Evolutionary conservation across 345 rosid species (phyloP).

Genomic region (Ceriops zippeliana): DNA sequence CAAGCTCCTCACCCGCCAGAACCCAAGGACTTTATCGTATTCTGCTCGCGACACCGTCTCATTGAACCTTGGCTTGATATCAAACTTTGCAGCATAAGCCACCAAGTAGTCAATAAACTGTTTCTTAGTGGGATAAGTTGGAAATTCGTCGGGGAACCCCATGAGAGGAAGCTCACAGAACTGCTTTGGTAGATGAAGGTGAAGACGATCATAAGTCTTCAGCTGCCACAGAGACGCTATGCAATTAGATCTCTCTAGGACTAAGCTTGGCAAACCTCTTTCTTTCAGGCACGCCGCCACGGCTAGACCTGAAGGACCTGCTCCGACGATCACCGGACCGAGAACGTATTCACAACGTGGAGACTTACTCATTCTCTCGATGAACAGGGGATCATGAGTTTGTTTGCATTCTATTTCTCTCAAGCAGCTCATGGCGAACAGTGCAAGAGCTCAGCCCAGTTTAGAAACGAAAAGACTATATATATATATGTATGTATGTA

Average conservation of each 20-base stretch:
- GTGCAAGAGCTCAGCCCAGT: neutral
- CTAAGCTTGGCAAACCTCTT: conserved; percentile 14
- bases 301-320: conserved; percentile 26
- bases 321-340: conserved; percentile 34
- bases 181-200: conserved; percentile 33
- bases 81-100: conserved; percentile 18
- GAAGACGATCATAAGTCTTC: conserved; percentile 29
- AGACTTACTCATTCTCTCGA: conserved; percentile 22
- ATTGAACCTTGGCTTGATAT: conserved; percentile 37
- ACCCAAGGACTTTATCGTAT: conserved; percentile 31
- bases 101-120: conserved; percentile 25
- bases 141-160: conserved; percentile 21
- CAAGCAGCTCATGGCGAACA: conserved; percentile 40
- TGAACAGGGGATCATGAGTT: conserved; percentile 60
- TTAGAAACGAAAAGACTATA: conserved; percentile 2
- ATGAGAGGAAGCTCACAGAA: conserved; percentile 30
- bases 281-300: conserved; percentile 28
- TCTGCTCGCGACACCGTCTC: conserved; percentile 40
- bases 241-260: conserved; percentile 29
- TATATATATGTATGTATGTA: neutral
- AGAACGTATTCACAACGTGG: conserved; percentile 28
- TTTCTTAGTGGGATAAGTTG: conserved; percentile 25
- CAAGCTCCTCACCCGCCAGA: conserved; percentile 43
- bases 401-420: conserved; percentile 81
- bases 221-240: conserved; percentile 30